These are phyloP conservation scores for Triangularia setosa DNA, from an alignment of 2,329 filamentous ascomycete species.

Conservation along the genomic window DNA sequence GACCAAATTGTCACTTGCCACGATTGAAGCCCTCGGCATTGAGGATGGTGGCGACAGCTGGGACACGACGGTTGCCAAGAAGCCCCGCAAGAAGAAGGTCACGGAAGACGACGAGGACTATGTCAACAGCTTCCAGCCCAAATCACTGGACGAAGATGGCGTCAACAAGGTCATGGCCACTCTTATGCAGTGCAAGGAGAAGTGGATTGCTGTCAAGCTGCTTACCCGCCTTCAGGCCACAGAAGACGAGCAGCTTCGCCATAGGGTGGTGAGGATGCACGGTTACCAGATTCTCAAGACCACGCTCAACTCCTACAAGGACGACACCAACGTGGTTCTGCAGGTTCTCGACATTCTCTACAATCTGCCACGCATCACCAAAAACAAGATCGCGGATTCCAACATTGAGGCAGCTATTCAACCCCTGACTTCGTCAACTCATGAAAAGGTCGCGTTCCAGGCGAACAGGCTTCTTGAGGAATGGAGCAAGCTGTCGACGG, in stretches of 20 bases:
- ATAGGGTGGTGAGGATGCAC: conserved; percentile 91
- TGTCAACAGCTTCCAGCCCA: conserved; percentile 80
- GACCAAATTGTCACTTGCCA: conserved; percentile 83
- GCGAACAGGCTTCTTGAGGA: conserved; percentile 70
- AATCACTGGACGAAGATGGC: conserved; percentile 72
- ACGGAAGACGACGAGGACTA: conserved; percentile 94
- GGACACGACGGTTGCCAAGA: conserved; percentile 87
- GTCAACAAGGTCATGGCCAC: conserved; percentile 95
- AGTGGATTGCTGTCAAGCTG: conserved; percentile 97
- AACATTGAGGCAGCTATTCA: conserved; percentile 85
- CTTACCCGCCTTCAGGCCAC: conserved; percentile 83
- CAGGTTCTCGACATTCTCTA: conserved; percentile 89
- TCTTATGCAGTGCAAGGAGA: conserved; percentile 96
- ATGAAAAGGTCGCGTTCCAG: conserved; percentile 70
- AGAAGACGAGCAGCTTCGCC: conserved; percentile 80
- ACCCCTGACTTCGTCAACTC: conserved; percentile 61
- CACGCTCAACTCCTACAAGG: conserved; percentile 76
- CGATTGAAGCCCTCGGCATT: conserved; percentile 92
- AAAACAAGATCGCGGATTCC: conserved; percentile 95
- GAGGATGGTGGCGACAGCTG: conserved; percentile 82
- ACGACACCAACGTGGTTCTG: conserved; percentile 84
- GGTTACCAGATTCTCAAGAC: conserved; percentile 93
- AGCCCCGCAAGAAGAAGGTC: conserved; percentile 85
- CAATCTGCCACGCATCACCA: conserved; percentile 81
- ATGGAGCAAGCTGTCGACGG: conserved; percentile 87